Percentiles rank a stretch among this genome's conserved stretches.
These are phyloP conservation scores for Debaryomycetaceae sp. DNA, from an alignment of 1,139 yeast genomes.

Conservation along the genomic window DNA sequence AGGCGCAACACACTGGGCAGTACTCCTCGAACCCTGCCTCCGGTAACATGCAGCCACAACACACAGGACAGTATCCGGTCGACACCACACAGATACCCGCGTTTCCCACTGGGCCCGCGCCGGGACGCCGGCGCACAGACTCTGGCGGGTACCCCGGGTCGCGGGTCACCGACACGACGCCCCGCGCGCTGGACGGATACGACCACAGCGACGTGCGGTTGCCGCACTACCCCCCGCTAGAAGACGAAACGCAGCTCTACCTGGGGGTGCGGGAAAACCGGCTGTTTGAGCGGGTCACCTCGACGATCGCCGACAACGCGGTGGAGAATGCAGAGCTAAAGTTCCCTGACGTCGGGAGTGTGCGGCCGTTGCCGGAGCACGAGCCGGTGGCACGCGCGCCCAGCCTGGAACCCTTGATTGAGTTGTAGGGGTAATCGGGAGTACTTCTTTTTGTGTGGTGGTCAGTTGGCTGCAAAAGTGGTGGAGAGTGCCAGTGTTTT, in stretches of 20 bases:
- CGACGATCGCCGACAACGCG: conserved; percentile 7
- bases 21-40: no score
- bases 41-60: no score
- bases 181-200: background rate
- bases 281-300: conserved; percentile 6
- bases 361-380: conserved; percentile 3
- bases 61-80: no score
- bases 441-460: no score
- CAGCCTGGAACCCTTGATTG: conserved; percentile 29
- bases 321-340: conserved; percentile 8
- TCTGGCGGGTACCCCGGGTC: conserved; percentile 1
- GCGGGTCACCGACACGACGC: background rate
- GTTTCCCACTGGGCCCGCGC: no score
- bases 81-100: no score
- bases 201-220: background rate
- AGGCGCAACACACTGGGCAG: no score
- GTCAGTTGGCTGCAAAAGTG: no score
- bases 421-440: no score
- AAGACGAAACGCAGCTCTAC: conserved; percentile 1
- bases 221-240: conserved; percentile 3
- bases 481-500: no score
- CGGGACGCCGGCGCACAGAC: background rate
- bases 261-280: conserved; percentile 1
- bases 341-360: conserved; percentile 7
- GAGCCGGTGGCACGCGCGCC: conserved; percentile 3